These are phyloP conservation scores for Ceratocystis albifundus DNA, from an alignment of 2,329 filamentous ascomycete species.

Conservation along the genomic window DNA sequence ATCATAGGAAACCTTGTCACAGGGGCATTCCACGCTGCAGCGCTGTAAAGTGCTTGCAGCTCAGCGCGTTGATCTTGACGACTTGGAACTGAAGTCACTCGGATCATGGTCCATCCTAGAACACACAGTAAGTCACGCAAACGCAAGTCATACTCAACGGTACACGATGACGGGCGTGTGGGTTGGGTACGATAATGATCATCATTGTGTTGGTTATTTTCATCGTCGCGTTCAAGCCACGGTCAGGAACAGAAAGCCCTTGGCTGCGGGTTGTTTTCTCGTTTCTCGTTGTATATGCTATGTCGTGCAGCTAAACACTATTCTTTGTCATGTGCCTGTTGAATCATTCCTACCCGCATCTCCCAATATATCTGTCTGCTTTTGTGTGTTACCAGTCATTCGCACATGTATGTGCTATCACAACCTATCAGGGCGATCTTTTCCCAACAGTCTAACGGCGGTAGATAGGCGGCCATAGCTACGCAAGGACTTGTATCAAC, in stretches of 20 bases:
- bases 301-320: background rate
- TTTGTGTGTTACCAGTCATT: background rate
- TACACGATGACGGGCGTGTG: background rate
- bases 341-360: background rate
- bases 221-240: too few relatives aligned
- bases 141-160: background rate
- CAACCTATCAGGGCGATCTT: background rate
- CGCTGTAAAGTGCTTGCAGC: slow-evolving; percentile 9
- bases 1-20: background rate
- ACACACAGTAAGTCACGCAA: background rate
- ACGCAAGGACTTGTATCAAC: too few relatives aligned
- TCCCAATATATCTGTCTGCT: background rate
- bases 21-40: slow-evolving; percentile 4
- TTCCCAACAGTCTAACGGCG: background rate
- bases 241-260: too few relatives aligned
- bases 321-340: background rate
- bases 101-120: background rate
- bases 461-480: too few relatives aligned
- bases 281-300: background rate
- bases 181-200: background rate
- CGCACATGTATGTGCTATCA: background rate
- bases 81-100: background rate
- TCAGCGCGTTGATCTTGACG: background rate
- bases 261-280: background rate
- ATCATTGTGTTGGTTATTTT: background rate